Evolutionary conservation across 306 rosid genomes (phyloP).

Genomic region (Casuarina cunninghamiana): DNA sequence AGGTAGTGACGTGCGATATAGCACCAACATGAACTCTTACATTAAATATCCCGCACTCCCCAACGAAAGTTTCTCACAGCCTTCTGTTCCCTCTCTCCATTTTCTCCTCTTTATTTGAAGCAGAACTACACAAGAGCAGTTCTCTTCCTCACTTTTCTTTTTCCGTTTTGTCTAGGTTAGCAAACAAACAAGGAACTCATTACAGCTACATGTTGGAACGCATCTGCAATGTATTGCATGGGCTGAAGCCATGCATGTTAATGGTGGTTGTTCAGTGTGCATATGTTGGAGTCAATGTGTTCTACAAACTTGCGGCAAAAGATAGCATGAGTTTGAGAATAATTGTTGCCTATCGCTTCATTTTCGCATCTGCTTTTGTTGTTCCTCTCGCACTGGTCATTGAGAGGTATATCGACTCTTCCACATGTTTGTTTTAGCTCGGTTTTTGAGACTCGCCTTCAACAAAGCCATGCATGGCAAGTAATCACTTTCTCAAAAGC

Average conservation of each 20-base stretch:
- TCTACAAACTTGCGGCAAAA: slow-evolving; percentile 55
- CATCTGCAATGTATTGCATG: slow-evolving; percentile 28
- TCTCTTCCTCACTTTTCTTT: too few relatives aligned
- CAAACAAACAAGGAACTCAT: too few relatives aligned
- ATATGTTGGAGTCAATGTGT: slow-evolving; percentile 52
- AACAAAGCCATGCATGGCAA: not conserved
- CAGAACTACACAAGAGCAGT: too few relatives aligned
- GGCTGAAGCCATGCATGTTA: slow-evolving; percentile 41
- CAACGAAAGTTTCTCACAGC: too few relatives aligned
- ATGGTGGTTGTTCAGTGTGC: slow-evolving; percentile 55
- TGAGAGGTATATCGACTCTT: slow-evolving; percentile 41
- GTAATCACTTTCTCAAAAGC: not conserved
- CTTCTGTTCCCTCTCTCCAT: too few relatives aligned
- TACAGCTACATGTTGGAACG: not conserved
- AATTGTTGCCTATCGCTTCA: slow-evolving; percentile 59
- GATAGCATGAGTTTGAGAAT: slow-evolving; percentile 67
- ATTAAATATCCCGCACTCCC: too few relatives aligned
- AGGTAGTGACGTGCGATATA: too few relatives aligned
- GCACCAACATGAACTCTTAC: too few relatives aligned
- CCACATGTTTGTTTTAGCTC: not conserved
- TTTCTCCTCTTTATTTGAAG: too few relatives aligned
- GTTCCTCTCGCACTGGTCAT: slow-evolving; percentile 54
- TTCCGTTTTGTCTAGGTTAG: too few relatives aligned
- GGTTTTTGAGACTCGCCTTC: not conserved
- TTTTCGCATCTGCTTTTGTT: slow-evolving; percentile 59